These are phyloP conservation scores for Aspergillus bertholletiae DNA, from an alignment of 495 filamentous ascomycete genomes.

Conservation along the genomic window DNA sequence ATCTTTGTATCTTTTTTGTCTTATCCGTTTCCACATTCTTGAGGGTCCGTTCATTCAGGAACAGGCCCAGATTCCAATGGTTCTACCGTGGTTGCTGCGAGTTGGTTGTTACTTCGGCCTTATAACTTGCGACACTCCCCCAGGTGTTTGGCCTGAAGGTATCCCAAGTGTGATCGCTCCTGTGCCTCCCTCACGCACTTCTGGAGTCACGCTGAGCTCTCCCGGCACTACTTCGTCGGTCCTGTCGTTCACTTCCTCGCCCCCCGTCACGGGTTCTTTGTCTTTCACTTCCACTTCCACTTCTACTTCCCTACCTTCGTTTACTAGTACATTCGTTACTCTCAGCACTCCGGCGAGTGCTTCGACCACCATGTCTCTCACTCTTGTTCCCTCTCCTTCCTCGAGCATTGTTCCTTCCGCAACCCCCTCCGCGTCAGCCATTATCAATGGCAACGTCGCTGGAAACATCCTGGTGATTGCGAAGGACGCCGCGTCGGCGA, in stretches of 20 bases:
- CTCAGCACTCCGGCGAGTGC: constrained; percentile 14
- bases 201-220: constrained; percentile 1
- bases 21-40: neutral
- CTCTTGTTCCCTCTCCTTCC: constrained; percentile 13
- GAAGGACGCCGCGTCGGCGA: constrained; percentile 42
- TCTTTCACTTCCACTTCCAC: constrained; percentile 13
- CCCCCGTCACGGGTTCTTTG: constrained; percentile 10
- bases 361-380: constrained; percentile 25
- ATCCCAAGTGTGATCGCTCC: constrained; percentile 23
- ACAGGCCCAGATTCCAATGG: constrained; percentile 26
- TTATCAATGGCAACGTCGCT: constrained; percentile 26
- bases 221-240: constrained; percentile 11
- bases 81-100: constrained; percentile 23
- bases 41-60: neutral
- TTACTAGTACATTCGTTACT: constrained; percentile 13
- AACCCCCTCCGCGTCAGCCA: constrained; percentile 17
- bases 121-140: constrained; percentile 39
- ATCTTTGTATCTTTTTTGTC: constrained; percentile 5
- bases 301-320: constrained; percentile 11
- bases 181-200: constrained; percentile 18
- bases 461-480: constrained; percentile 58
- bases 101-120: constrained; percentile 32
- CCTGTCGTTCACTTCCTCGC: constrained; percentile 12
- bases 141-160: constrained; percentile 27
- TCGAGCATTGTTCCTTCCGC: constrained; percentile 17